Conservation (phyloP, 345 rosid genomes). For the Zanthoxylum bungeanum region DNA sequence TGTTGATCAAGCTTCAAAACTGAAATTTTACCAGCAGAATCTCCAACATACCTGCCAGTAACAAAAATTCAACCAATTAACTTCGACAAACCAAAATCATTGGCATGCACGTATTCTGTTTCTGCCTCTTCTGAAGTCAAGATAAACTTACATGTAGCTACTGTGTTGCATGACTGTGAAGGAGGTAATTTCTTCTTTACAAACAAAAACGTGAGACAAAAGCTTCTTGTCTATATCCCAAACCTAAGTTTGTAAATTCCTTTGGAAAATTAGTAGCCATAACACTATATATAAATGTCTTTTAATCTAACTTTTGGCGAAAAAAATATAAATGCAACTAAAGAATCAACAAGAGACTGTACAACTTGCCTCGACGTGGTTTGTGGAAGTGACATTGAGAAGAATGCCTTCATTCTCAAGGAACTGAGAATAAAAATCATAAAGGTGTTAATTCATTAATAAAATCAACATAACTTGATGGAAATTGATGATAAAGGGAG, state of each 20-base stretch:
- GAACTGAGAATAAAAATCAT: slow-evolving; percentile 41
- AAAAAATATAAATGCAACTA: neutral
- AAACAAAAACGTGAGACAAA: slow-evolving; percentile 47
- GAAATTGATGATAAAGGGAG: neutral
- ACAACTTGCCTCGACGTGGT: slow-evolving; percentile 73
- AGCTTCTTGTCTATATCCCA: slow-evolving; percentile 80
- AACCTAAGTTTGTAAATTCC: slow-evolving; percentile 39
- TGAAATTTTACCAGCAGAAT: slow-evolving; percentile 64
- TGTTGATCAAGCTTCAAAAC: slow-evolving; percentile 65
- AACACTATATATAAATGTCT: neutral
- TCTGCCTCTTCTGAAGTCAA: neutral
- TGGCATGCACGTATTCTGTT: neutral
- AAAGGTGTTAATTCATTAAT: slow-evolving; percentile 13
- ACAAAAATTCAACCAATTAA: slow-evolving; percentile 8
- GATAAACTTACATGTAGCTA: slow-evolving; percentile 60
- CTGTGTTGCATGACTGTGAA: slow-evolving; percentile 58
- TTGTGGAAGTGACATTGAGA: slow-evolving; percentile 62
- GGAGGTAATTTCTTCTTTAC: slow-evolving; percentile 59
- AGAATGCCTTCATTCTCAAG: slow-evolving; percentile 69
- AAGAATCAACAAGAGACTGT: neutral
- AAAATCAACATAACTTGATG: slow-evolving; percentile 1
- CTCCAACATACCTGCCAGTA: slow-evolving; percentile 68
- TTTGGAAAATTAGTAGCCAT: slow-evolving; percentile 14
- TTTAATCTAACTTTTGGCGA: neutral
- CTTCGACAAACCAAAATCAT: slow-evolving; percentile 8